Percentiles rank a stretch among this genome's conserved stretches.
phyloP scores from a whole-genome alignment of 2,329 filamentous ascomycete species.

The Botryotinia calthae region DNA sequence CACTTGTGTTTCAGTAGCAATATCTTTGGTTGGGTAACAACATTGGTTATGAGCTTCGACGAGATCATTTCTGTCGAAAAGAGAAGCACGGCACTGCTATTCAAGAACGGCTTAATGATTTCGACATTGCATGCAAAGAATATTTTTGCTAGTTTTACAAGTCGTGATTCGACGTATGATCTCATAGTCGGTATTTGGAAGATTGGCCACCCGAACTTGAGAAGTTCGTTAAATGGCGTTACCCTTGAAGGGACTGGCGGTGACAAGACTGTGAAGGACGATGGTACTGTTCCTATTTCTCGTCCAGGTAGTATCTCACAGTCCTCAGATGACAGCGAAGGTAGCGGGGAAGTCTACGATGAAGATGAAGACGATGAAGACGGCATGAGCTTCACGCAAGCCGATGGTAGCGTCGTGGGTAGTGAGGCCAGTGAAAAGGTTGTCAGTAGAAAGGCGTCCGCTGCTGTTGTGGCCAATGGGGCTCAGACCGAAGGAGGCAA shows the following conservation, averaged over 20 bases:
- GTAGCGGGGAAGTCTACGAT: slow-evolving; percentile 73
- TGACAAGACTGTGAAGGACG: slow-evolving; percentile 86
- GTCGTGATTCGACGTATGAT: slow-evolving; percentile 93
- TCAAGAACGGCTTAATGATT: slow-evolving; percentile 96
- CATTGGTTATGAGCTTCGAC: slow-evolving; percentile 95
- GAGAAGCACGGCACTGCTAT: slow-evolving; percentile 89
- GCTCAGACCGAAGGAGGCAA: slow-evolving; percentile 49
- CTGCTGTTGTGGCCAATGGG: slow-evolving; percentile 47
- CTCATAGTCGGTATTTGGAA: slow-evolving; percentile 98
- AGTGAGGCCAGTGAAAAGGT: slow-evolving; percentile 60
- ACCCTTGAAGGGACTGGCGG: slow-evolving; percentile 76
- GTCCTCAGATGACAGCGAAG: slow-evolving; percentile 54
- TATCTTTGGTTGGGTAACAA: slow-evolving; percentile 97
- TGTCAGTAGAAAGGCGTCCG: slow-evolving; percentile 71
- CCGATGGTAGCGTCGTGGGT: slow-evolving; percentile 43
- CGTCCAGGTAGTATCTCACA: slow-evolving; percentile 50
- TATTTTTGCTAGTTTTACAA: slow-evolving; percentile 92
- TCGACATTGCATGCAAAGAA: slow-evolving; percentile 94
- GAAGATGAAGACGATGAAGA: slow-evolving; percentile 77
- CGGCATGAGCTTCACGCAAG: slow-evolving; percentile 53
- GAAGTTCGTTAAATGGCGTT: slow-evolving; percentile 88
- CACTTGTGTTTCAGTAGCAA: slow-evolving; percentile 99
- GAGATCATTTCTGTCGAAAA: slow-evolving; percentile 97
- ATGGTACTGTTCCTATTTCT: slow-evolving; percentile 39
- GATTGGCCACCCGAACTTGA: slow-evolving; percentile 86